Evolutionary conservation across 2,329 filamentous ascomycete species (phyloP), one percentile per base, ranked within the genome.

Genomic region (Metarhizium sp.): DNA sequence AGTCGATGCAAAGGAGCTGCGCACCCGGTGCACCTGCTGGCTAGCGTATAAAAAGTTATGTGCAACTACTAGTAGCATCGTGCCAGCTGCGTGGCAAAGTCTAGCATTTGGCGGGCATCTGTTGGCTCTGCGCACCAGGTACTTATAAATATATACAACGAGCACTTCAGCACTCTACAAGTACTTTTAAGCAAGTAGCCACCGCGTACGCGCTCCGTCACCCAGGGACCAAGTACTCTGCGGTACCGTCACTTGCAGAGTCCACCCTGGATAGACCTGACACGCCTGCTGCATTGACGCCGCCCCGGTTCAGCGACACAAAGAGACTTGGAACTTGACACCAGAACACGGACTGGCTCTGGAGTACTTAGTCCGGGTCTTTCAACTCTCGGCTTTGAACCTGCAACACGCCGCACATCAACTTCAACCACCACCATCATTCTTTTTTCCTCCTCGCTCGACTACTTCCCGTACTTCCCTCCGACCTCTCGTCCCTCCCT

Each of bases 401-500:
- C 20, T 52, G 36, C 36, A 36, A 38, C 30, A 51, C 18, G 36
- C 40, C 38, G 40, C 50, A 52, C 50, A 8, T 40, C 50, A 51
- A 46, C 55, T 56, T 51, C 49, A 51, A 51, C 29, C 29, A 38
- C 14, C 49, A 51, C 16, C 32, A 18, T 51, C 49, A 38, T 40
- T 40, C 25, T 48, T 48, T 48, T 48, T 48, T 48, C 14, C 20
- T 30, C 25, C 4, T 30, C 13, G 20, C 7, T 30, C 14, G n/a
- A n/a, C 8, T 30, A 8, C 45, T 50, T 55, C 54, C 54, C 20
- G 20, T 14, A 30, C 45, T 10, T 30, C 45, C 25, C 54, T 55
- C 53, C 18, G 29, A 38, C 32, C 42, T 20, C 50, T 51, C 47
- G 10, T 32, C 20, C 34, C 25, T 47, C 48, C 47, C 46, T 38